Base-by-base conservation (phyloP, 495 filamentous ascomycete species). In the Sabuloglossum arenarium region DNA sequence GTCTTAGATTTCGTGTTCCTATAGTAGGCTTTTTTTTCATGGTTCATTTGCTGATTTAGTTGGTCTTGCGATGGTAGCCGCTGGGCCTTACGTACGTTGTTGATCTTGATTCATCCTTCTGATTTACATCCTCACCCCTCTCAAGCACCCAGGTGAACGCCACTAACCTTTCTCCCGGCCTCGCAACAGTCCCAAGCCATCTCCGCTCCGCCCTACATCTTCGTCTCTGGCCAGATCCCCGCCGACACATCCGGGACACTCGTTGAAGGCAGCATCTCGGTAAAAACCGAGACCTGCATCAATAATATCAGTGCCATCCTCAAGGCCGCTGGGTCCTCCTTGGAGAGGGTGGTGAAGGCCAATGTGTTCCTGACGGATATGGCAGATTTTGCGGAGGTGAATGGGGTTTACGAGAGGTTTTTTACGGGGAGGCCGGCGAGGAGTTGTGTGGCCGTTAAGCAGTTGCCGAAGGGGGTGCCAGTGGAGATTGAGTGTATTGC, bases 401-500 rank as follows among this genome's bases (percentile, higher is more conserved):
- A 95, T 71, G 75, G 73, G 59, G 81, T 82, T 67, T 96, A 94
- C 64, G 84, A 82, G 72, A 85, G 85, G 72, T 84, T 80, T 74
- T 91, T 95, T 69, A 71, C 72, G 37, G 82, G 86, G 71, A 91
- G 88, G 76, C 90, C 90, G 19, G 88, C 90, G 29, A 78, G 90
- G 50, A 91, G 85, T 71, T 96, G 90, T 70, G 85, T 97, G 56
- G 90, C 87, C 53, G 90, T 90, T 51, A 79, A 80, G 67, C 79
- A 89, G 72, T 74, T 96, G 60, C 90, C 90, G 54, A 94, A 94
- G 78, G 83, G 80, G 34, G 88, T 88, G 51, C 78, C 81, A 53
- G 81, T 95, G 55, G 90, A 96, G 79, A 94, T 97, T 67, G 90
- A 96, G 77, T 86, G 83, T 68, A 79, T 84, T 70, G 81, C 81